Evolutionary conservation across 371 early-diverging fungal species (phyloP).

Genomic region (Nematocida displodere): DNA sequence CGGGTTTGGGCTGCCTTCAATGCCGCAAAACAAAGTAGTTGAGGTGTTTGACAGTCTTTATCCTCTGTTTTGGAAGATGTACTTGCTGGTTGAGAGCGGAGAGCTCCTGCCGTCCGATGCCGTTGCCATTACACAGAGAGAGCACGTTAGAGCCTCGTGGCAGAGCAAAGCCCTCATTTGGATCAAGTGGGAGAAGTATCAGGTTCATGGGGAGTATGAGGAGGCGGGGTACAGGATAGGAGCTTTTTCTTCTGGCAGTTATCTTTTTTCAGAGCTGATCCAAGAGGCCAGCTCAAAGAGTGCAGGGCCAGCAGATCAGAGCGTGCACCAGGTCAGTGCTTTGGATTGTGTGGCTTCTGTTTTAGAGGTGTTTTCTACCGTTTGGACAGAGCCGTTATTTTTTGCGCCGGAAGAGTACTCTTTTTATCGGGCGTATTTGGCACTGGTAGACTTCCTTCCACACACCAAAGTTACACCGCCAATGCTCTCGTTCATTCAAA

Average conservation of each 20-base stretch:
- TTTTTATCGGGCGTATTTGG: conserved; percentile 1
- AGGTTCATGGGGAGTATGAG: no score
- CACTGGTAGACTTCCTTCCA: conserved; percentile 12
- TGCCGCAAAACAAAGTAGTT: not conserved
- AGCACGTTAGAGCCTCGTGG: no score
- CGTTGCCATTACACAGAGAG: no score
- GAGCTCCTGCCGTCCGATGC: not conserved
- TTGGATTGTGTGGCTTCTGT: not conserved
- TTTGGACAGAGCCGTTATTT: not conserved
- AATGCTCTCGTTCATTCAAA: not conserved
- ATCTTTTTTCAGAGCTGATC: no score
- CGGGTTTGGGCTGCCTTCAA: not conserved
- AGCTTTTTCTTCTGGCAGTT: no score
- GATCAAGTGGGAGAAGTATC: no score
- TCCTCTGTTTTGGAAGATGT: not conserved
- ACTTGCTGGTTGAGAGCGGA: not conserved
- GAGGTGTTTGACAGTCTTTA: not conserved
- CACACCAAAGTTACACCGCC: not conserved
- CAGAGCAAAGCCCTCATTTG: no score
- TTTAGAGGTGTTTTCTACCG: not conserved
- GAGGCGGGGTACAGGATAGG: no score
- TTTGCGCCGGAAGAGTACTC: conserved; percentile 1
- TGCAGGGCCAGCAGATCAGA: no score
- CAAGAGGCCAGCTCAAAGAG: no score
- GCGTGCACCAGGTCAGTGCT: not conserved